Evolutionary conservation across 768 basidiomycete species (phyloP).

Genomic region (Mycena latifolia): DNA sequence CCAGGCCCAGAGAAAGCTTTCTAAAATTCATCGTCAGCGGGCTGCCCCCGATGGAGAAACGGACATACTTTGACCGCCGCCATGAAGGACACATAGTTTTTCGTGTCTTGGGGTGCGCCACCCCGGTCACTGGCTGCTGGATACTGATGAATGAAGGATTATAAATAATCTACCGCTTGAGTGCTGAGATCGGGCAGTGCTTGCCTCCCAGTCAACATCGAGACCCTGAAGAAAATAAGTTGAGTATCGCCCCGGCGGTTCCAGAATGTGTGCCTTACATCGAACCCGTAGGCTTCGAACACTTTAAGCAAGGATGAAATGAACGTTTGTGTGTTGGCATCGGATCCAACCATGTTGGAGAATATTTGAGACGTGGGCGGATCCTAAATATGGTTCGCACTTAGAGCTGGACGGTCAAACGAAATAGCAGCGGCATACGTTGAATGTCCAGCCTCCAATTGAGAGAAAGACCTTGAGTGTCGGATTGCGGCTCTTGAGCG

Average conservation of each 20-base stretch:
- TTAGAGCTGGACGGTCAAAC: not conserved
- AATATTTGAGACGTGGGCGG: slow-evolving; percentile 19
- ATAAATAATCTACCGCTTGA: too few species aligned
- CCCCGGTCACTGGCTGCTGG: slow-evolving; percentile 36
- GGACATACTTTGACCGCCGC: slow-evolving; percentile 26
- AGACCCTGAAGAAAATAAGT: slow-evolving; percentile 12
- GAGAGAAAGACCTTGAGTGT: slow-evolving; percentile 23
- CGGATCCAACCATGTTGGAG: slow-evolving; percentile 12
- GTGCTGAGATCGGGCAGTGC: not conserved
- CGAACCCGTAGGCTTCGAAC: slow-evolving; percentile 20
- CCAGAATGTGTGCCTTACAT: not conserved
- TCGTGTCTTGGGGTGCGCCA: slow-evolving; percentile 39
- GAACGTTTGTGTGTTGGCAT: slow-evolving; percentile 19
- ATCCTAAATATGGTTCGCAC: not conserved
- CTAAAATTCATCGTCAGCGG: not conserved
- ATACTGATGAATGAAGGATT: not conserved
- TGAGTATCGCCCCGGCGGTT: not conserved
- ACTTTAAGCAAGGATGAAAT: not conserved
- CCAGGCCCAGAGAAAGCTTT: slow-evolving; percentile 35
- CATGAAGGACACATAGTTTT: slow-evolving; percentile 41
- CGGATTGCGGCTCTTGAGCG: slow-evolving; percentile 17
- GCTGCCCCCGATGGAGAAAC: not conserved
- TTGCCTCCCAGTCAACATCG: slow-evolving; percentile 20
- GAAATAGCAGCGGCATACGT: slow-evolving; percentile 2
- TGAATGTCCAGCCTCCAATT: slow-evolving; percentile 32